phyloP scores from a whole-genome alignment of 1,284 basidiomycete genomes.

The Heterobasidion irregulare region DNA sequence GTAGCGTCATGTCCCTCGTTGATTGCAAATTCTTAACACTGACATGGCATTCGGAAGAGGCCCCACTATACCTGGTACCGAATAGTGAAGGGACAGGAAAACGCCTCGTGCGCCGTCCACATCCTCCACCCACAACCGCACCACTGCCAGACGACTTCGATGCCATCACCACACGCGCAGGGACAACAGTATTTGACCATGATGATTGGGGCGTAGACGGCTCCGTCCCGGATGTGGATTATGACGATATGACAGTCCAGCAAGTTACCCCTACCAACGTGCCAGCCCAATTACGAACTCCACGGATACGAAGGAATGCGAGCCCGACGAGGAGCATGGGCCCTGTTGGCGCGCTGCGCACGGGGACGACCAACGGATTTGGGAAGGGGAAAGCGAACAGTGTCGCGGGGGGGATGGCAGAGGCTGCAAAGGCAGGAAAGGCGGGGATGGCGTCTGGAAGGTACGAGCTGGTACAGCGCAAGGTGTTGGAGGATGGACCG shows the following conservation, averaged over 20 bases:
- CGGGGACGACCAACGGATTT: too few relatives aligned
- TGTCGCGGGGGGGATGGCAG: constrained; percentile 1
- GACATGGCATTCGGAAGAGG: constrained; percentile 5
- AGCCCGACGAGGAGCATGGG: constrained; percentile 9
- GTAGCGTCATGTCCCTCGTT: constrained; percentile 1
- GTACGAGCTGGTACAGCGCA: constrained; percentile 24
- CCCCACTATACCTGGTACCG: constrained; percentile 22
- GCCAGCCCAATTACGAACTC: not conserved
- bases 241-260: constrained; percentile 20
- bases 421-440: constrained; percentile 11
- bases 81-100: constrained; percentile 17
- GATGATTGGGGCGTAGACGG: constrained; percentile 18
- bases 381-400: not conserved
- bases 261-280: not conserved
- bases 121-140: constrained; percentile 26
- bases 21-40: not conserved
- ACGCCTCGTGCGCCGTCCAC: constrained; percentile 19
- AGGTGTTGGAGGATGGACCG: constrained; percentile 25
- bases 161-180: constrained; percentile 27
- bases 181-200: constrained; percentile 24
- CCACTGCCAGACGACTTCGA: constrained; percentile 34
- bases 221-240: constrained; percentile 18
- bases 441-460: constrained; percentile 12
- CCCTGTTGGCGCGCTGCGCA: not conserved
- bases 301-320: constrained; percentile 2